Evolutionary conservation across 108 stramenopile species (phyloP).

Genomic region (Nitzschia sp.): DNA sequence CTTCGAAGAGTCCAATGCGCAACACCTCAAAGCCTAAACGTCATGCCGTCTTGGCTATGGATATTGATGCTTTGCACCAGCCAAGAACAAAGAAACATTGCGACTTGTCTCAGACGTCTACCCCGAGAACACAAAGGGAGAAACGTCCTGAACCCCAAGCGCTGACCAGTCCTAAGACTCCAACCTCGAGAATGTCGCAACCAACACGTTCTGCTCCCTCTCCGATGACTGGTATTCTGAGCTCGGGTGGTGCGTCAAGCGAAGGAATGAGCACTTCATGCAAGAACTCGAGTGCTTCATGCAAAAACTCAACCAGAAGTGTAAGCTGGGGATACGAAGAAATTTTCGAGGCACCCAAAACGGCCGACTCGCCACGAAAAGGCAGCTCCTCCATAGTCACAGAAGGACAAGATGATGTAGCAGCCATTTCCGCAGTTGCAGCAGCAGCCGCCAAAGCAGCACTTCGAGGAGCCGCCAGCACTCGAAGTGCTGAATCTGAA

Average conservation of each 20-base stretch:
- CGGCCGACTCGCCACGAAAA: background rate
- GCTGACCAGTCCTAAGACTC: too few relatives aligned
- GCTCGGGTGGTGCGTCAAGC: too few relatives aligned
- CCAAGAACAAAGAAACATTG: background rate
- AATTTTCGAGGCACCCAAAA: constrained; percentile 22
- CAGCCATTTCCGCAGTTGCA: background rate
- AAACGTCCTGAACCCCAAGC: too few relatives aligned
- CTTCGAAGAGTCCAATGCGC: background rate
- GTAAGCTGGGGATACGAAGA: constrained; percentile 37
- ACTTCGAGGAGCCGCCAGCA: background rate
- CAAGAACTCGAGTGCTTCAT: background rate
- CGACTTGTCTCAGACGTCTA: too few relatives aligned
- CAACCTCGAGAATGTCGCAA: too few relatives aligned
- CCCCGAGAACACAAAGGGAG: too few relatives aligned
- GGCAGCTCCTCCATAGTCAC: background rate
- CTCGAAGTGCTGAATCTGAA: background rate
- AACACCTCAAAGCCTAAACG: background rate
- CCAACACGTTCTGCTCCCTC: too few relatives aligned
- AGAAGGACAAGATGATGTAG: background rate
- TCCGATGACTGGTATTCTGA: too few relatives aligned
- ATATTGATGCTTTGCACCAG: constrained; percentile 3
- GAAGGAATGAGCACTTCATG: too few relatives aligned
- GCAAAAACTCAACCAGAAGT: constrained; percentile 12
- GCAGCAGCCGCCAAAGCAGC: background rate
- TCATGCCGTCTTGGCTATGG: background rate